Base-by-base conservation (phyloP, 306 rosid genomes). In the Canavalia gladiata region DNA sequence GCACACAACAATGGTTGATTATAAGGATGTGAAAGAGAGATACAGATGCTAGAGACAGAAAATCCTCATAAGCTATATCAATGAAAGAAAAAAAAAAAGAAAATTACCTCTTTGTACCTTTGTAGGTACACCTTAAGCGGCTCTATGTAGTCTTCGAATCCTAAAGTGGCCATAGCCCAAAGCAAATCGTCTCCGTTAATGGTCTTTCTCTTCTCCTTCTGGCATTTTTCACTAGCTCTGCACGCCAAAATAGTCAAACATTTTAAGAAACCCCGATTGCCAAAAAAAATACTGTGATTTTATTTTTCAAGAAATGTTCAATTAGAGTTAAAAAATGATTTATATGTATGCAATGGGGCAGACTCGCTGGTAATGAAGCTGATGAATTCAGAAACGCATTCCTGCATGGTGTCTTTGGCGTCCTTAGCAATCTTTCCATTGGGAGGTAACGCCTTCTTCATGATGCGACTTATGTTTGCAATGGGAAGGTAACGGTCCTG, bases 301-400 rank as follows among this genome's bases (percentile, higher is more conserved):
- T 37, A 37, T 37, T 8, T 47, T 8, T 11, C 34, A 62, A 35
- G 8, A 29, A 1, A 47, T 47, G 10, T 47, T 8, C 25, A 18
- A 18, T 18, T 47, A 8, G 52, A 47, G 52, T 9, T 47, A 47
- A 47, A 18, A 10, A 47, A 47, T 10, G 29, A 57, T 1, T 58
- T 1, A 29, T 28, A 29, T 30, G 2, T 2, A 63, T 42, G 52
- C 11, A 7, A 12, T 28, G 0, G 4, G 4, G 34, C 87, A 25
- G 13, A 92, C 98, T 94, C 98, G 98, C 98, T 92, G 68, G 98
- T 94, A 81, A 94, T 84, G 86, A 94, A 94, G 65, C 97, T 94
- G 79, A 94, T 94, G 84, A 94, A 94, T 74, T 94, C 98, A 4
- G 97, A 92, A 60, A 94, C 96, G 72, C 97, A 94, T 80, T 94